Conservation (phyloP, 2,329 filamentous ascomycete genomes). For the Paracoccidioides lutzii region DNA sequence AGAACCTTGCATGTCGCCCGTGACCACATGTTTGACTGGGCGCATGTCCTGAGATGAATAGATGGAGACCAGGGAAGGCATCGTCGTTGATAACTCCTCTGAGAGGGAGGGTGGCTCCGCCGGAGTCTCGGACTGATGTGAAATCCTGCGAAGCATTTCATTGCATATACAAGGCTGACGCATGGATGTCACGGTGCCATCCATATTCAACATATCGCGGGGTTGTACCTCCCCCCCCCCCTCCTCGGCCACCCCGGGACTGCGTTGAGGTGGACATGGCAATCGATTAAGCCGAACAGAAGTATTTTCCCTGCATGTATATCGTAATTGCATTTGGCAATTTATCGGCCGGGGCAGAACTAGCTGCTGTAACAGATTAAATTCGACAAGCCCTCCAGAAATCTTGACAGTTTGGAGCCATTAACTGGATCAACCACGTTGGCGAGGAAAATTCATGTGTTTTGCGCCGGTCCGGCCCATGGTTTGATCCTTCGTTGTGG, state of each 20-base stretch:
- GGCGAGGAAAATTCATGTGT: slow-evolving; percentile 13
- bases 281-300: slow-evolving; percentile 41
- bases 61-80: slow-evolving; percentile 41
- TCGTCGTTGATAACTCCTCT: slow-evolving; percentile 46
- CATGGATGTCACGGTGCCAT: slow-evolving; percentile 19
- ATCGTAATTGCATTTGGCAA: slow-evolving; percentile 18
- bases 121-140: slow-evolving; percentile 46
- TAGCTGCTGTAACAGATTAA: slow-evolving; percentile 9
- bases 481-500: not conserved
- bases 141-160: slow-evolving; percentile 46
- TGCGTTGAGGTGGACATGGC: slow-evolving; percentile 38
- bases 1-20: slow-evolving; percentile 36
- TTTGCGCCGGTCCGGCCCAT: not conserved
- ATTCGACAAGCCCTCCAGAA: slow-evolving; percentile 23
- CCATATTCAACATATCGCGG: slow-evolving; percentile 10
- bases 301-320: slow-evolving; percentile 33
- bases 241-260: slow-evolving; percentile 28
- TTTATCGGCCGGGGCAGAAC: not conserved
- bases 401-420: slow-evolving; percentile 26
- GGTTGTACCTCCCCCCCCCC: slow-evolving; percentile 18
- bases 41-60: slow-evolving; percentile 43
- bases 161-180: slow-evolving; percentile 37
- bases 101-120: slow-evolving; percentile 43
- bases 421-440: slow-evolving; percentile 32
- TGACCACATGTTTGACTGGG: slow-evolving; percentile 49